Evolutionary conservation across 2,329 filamentous ascomycete species (phyloP), one percentile per base, ranked within the genome.

Genomic region (Dactylellina haptotyla): DNA sequence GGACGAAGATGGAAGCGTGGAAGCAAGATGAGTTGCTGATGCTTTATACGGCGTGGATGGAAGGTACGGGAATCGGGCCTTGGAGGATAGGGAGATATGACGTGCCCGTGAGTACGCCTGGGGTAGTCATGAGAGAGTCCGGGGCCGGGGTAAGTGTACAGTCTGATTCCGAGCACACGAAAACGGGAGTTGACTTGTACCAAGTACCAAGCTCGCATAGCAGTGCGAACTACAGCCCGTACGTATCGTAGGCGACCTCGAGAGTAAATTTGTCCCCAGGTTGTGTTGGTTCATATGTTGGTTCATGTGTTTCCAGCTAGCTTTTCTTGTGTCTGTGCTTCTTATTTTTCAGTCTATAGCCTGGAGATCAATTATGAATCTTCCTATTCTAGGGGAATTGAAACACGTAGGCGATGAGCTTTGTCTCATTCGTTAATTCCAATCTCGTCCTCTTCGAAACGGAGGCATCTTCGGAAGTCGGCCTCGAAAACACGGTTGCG

Each of bases 21-120:
- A 61, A 61, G 18, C 41, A 37, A 6, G 57, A 61, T 37, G 43
- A 61, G 20, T 20, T 61, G 41, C 23, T 61, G 30, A 46, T 23
- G 25, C 18, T 61, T 20, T 61, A 61, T 26, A 25, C 26, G 9
- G 26, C 30, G 20, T 28, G 32, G 4, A 61, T 61, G 57, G 25
- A 50, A 30, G 18, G 43, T 14, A 32, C 30, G 18, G 57, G 57
- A 8, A 43, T 61, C 18, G 57, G 57, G 9, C 28, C 57, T 3
- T 61, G 57, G 57, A 23, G 37, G n/a, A 34, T 37, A 18, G 41
- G 43, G 10, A 61, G 50, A 34, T 61, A 34, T 14, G 57, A 45
- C 41, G 18, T 39, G 12, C 32, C 46, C 23, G 30, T 41, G 45
- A 63, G 9, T 18, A 25, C 1, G 34, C 6, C 39, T 9, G 39